Evolutionary conservation across 768 basidiomycete species (phyloP).

Genomic region (Suillus subluteus): DNA sequence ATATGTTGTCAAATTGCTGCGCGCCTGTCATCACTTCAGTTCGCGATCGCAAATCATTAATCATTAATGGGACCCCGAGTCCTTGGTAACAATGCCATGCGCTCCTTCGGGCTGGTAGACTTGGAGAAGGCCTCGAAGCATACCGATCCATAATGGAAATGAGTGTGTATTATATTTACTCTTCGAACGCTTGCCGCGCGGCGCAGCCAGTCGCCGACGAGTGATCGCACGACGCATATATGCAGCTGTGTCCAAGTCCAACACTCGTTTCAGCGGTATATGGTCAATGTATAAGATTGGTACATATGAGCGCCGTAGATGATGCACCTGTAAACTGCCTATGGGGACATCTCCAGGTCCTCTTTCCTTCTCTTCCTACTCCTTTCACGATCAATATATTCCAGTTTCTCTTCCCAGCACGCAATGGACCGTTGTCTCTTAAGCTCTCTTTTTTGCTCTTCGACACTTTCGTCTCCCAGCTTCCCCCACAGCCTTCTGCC

Average conservation of each 20-base stretch:
- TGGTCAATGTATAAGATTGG: neutral
- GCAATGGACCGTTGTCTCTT: slow-evolving; percentile 45
- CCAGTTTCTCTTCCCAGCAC: slow-evolving; percentile 48
- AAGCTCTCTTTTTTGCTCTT: slow-evolving; percentile 18
- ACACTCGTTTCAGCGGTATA: neutral
- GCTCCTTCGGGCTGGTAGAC: no score
- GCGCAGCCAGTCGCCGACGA: no score
- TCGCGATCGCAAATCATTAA: no score
- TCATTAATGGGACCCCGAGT: no score
- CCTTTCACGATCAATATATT: slow-evolving; percentile 27
- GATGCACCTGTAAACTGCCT: slow-evolving; percentile 4
- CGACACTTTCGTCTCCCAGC: slow-evolving; percentile 40
- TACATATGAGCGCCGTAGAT: neutral
- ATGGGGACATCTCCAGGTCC: slow-evolving; percentile 30
- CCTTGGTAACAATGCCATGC: no score
- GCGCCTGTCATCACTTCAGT: neutral
- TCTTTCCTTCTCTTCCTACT: slow-evolving; percentile 25
- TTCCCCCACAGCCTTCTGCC: slow-evolving; percentile 43
- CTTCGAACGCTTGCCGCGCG: no score
- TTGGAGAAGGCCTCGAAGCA: no score
- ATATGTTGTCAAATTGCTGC: neutral
- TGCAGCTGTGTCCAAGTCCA: no score
- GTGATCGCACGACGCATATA: no score
- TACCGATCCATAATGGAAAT: no score
- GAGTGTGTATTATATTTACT: no score